These are phyloP conservation scores for Aspergillus asperescens DNA, from an alignment of 495 filamentous ascomycete genomes.

Conservation along the genomic window DNA sequence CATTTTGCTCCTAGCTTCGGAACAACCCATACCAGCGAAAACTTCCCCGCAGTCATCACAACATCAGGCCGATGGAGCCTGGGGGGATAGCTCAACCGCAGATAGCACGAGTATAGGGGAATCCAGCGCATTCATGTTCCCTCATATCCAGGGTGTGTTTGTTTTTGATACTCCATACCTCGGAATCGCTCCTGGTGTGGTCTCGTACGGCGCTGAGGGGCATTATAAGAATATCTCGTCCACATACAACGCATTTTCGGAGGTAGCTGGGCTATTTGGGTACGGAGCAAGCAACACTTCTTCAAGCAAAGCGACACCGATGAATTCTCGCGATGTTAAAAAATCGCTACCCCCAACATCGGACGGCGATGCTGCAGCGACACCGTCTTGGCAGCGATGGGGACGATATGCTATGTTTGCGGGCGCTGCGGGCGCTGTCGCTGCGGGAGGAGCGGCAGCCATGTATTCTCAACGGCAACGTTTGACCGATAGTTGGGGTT, in stretches of 20 bases:
- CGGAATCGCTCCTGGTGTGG: conserved; percentile 80
- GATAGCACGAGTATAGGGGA: conserved; percentile 24
- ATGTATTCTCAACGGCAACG: conserved; percentile 80
- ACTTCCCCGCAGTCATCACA: conserved; percentile 14
- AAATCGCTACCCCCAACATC: conserved; percentile 27
- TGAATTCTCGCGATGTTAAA: conserved; percentile 8
- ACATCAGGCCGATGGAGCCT: conserved; percentile 5
- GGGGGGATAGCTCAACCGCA: conserved; percentile 22
- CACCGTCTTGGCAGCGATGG: conserved; percentile 64
- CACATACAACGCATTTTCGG: conserved; percentile 63
- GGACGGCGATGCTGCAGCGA: conserved; percentile 46
- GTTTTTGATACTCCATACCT: conserved; percentile 96
- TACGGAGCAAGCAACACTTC: conserved; percentile 39
- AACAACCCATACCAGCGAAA: conserved; percentile 55
- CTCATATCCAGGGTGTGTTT: conserved; percentile 74
- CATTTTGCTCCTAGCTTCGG: conserved; percentile 61
- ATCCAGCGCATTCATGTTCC: conserved; percentile 51
- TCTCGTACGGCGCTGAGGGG: conserved; percentile 82
- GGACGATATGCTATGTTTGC: conserved; percentile 79
- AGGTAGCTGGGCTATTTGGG: conserved; percentile 57
- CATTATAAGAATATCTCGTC: conserved; percentile 71
- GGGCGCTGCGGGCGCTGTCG: conserved; percentile 72
- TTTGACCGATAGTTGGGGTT: conserved; percentile 63
- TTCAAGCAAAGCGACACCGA: conserved; percentile 13
- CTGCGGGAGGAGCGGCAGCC: conserved; percentile 81